These are phyloP conservation scores for Zelopaecilomyces penicillatus DNA, from an alignment of 2,329 filamentous ascomycete species.

Conservation along the genomic window DNA sequence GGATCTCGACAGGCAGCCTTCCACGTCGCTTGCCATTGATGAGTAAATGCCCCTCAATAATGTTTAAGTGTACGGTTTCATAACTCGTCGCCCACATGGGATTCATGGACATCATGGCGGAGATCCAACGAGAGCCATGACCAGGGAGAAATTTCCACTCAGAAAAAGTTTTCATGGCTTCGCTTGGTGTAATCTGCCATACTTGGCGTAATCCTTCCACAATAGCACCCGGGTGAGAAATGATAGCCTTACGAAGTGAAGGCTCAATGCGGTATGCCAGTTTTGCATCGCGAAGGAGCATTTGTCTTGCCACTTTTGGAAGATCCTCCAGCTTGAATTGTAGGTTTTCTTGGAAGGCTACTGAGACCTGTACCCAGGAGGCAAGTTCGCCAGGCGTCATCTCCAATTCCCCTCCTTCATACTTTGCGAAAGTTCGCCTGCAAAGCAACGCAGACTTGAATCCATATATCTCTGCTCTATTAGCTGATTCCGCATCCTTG, in stretches of 20 bases:
- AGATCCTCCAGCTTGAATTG: slow-evolving; percentile 11
- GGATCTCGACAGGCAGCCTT: slow-evolving; percentile 44
- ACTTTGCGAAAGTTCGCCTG: slow-evolving; percentile 26
- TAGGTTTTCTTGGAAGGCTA: slow-evolving; percentile 20
- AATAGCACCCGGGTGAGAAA: not conserved
- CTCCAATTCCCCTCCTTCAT: not conserved
- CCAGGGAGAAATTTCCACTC: not conserved
- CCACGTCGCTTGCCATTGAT: slow-evolving; percentile 27
- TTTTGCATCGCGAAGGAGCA: slow-evolving; percentile 16
- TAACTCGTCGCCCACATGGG: too few relatives aligned
- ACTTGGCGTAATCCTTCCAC: not conserved
- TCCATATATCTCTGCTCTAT: slow-evolving; percentile 28
- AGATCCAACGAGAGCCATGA: not conserved
- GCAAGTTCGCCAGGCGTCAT: slow-evolving; percentile 5
- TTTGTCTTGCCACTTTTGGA: not conserved
- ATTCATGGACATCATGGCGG: not conserved
- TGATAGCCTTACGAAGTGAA: not conserved
- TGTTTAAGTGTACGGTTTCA: slow-evolving; percentile 26
- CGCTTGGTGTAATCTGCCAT: not conserved
- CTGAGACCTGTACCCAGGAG: slow-evolving; percentile 16
- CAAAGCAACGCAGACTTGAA: slow-evolving; percentile 51
- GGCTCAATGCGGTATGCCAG: slow-evolving; percentile 5
- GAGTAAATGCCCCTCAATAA: slow-evolving; percentile 23
- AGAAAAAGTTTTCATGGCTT: not conserved
- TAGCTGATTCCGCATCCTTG: slow-evolving; percentile 26